Percentiles rank a stretch among this genome's conserved stretches.
Evolutionary conservation across 2,329 filamentous ascomycete species (phyloP).

Genomic region (Fusarium torulosum): DNA sequence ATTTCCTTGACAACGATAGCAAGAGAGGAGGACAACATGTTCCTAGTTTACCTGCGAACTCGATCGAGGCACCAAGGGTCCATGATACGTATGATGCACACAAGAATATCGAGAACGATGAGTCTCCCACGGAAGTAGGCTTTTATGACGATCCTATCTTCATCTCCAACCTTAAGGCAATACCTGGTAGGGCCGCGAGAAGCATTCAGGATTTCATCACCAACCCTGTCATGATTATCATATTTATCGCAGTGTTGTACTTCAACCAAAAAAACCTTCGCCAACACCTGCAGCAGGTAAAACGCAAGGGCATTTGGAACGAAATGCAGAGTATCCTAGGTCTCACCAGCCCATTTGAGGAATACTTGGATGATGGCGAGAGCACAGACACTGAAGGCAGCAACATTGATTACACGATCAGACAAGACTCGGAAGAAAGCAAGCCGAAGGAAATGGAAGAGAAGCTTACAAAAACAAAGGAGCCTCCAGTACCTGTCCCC

Average conservation of each 20-base stretch:
- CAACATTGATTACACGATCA: neutral
- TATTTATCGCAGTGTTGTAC: conserved; percentile 58
- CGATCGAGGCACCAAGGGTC: conserved; percentile 42
- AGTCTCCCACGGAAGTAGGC: conserved; percentile 46
- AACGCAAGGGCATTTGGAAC: conserved; percentile 48
- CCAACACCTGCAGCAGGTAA: conserved; percentile 54
- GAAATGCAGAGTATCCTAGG: conserved; percentile 41
- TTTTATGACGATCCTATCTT: conserved; percentile 57
- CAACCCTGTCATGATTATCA: conserved; percentile 65
- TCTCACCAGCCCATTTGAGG: neutral
- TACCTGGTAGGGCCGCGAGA: conserved; percentile 64
- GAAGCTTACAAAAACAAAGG: conserved; percentile 19
- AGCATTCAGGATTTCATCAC: conserved; percentile 67
- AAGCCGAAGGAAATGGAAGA: conserved; percentile 6
- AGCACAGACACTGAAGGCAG: conserved; percentile 38
- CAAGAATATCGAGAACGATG: conserved; percentile 51
- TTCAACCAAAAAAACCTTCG: conserved; percentile 62
- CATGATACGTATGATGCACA: conserved; percentile 34
- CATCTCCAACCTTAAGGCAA: conserved; percentile 62
- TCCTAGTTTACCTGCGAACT: conserved; percentile 54
- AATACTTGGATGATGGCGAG: conserved; percentile 31
- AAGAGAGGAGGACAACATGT: conserved; percentile 53
- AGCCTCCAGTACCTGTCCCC: conserved; percentile 6
- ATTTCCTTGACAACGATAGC: conserved; percentile 65
- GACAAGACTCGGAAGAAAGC: neutral